Evolutionary conservation across 495 filamentous ascomycete genomes (phyloP).

Genomic region (Polyplosphaeria fusca): DNA sequence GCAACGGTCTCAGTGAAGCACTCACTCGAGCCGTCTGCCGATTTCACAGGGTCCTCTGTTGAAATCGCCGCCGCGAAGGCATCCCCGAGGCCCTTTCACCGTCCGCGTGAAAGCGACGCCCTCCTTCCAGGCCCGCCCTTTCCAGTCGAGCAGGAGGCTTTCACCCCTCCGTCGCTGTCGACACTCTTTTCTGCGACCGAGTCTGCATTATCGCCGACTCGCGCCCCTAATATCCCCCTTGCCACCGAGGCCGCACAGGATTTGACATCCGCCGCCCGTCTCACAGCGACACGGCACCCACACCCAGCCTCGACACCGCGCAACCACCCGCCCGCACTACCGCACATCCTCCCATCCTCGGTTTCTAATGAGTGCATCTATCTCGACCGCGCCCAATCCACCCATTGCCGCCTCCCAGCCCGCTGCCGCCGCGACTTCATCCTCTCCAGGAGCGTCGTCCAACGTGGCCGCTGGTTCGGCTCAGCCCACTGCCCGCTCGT

Average conservation of each 20-base stretch:
- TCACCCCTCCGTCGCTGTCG: constrained; percentile 1
- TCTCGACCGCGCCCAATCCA: constrained; percentile 44
- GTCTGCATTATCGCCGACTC: constrained; percentile 8
- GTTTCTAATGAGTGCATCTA: constrained; percentile 45
- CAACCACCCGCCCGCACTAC: neutral
- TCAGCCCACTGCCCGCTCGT: constrained; percentile 53
- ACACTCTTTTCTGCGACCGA: constrained; percentile 12
- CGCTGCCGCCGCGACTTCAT: constrained; percentile 55
- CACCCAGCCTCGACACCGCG: neutral
- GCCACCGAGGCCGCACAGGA: constrained; percentile 33
- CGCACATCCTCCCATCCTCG: constrained; percentile 1
- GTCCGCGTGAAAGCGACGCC: constrained; percentile 20
- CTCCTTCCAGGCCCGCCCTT: constrained; percentile 22
- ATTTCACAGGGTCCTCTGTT: constrained; percentile 33
- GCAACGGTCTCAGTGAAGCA: constrained; percentile 22
- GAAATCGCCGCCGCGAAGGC: constrained; percentile 27
- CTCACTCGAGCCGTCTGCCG: constrained; percentile 23
- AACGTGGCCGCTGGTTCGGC: constrained; percentile 63
- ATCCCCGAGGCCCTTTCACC: constrained; percentile 10
- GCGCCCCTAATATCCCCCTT: constrained; percentile 10
- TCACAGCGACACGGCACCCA: neutral
- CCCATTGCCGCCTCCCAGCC: constrained; percentile 54
- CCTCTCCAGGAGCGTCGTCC: constrained; percentile 60
- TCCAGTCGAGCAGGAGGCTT: neutral
- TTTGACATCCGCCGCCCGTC: constrained; percentile 48